Evolutionary conservation across 768 basidiomycete species (phyloP).

Genomic region (Boletellus ananiceps): DNA sequence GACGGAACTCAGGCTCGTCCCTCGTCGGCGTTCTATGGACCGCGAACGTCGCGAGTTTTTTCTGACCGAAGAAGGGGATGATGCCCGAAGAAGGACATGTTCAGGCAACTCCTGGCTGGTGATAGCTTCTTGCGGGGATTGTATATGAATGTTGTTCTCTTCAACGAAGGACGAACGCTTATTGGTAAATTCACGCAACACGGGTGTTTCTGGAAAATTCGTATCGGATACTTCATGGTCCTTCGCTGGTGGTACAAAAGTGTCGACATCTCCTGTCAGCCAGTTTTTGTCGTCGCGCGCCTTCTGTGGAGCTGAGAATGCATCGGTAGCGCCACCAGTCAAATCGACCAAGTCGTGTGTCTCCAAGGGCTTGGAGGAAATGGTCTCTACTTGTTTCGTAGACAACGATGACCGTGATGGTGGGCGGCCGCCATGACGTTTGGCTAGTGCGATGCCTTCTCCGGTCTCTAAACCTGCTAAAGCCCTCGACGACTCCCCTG

Average conservation of each 20-base stretch:
- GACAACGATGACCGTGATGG: slow-evolving; percentile 41
- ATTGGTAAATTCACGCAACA: slow-evolving; percentile 65
- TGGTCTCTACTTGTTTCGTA: slow-evolving; percentile 46
- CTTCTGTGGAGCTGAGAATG: slow-evolving; percentile 13
- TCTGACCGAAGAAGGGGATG: slow-evolving; percentile 20
- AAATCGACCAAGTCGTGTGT: slow-evolving; percentile 17
- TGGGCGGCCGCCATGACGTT: slow-evolving; percentile 19
- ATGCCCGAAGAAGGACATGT: not conserved
- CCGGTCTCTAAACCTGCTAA: slow-evolving; percentile 15
- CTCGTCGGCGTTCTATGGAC: slow-evolving; percentile 34
- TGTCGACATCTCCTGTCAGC: slow-evolving; percentile 67
- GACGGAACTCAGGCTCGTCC: slow-evolving; percentile 6
- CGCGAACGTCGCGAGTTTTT: slow-evolving; percentile 23
- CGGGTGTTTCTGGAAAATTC: slow-evolving; percentile 35
- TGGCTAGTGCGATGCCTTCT: slow-evolving; percentile 11
- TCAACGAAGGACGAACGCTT: slow-evolving; percentile 69
- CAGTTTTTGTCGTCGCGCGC: slow-evolving; percentile 51
- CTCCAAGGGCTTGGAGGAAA: slow-evolving; percentile 39
- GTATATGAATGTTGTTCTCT: slow-evolving; percentile 32
- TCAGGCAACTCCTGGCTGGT: slow-evolving; percentile 18
- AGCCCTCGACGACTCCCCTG: slow-evolving; percentile 9
- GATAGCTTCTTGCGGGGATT: slow-evolving; percentile 33
- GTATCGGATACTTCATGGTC: slow-evolving; percentile 12
- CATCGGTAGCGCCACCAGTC: slow-evolving; percentile 6
- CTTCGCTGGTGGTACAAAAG: slow-evolving; percentile 20